These are phyloP conservation scores for Forsythia viridissima DNA, from an alignment of 257 asterid species.

Conservation along the genomic window DNA sequence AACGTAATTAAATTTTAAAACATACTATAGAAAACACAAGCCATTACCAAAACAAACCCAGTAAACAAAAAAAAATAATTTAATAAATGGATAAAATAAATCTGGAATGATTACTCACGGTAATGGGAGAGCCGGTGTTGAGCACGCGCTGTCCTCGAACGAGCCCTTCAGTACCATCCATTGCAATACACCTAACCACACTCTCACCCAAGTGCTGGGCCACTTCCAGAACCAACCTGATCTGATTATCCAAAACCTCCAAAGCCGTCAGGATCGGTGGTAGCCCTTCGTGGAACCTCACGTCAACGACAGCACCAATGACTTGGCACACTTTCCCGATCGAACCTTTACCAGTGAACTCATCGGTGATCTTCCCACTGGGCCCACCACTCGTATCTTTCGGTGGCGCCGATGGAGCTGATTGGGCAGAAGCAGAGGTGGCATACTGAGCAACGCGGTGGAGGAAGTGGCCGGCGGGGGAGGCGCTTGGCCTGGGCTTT, in stretches of 20 bases:
- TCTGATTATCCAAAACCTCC: conserved; percentile 88
- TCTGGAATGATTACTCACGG: conserved; percentile 45
- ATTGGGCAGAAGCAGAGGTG: conserved; percentile 50
- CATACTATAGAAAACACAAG: background rate
- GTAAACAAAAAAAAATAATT: background rate
- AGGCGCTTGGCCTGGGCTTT: conserved; percentile 17
- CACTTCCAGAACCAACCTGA: conserved; percentile 87
- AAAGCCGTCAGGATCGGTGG: conserved; percentile 91
- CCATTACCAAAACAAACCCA: background rate
- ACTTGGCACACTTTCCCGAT: conserved; percentile 85
- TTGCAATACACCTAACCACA: conserved; percentile 86
- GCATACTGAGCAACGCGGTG: conserved; percentile 68
- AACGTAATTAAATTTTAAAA: background rate
- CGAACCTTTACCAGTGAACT: conserved; percentile 74
- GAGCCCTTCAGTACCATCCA: conserved; percentile 95
- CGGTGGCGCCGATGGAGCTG: conserved; percentile 39
- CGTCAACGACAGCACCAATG: conserved; percentile 95
- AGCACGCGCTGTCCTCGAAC: conserved; percentile 87
- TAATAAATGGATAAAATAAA: background rate
- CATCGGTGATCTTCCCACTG: conserved; percentile 73
- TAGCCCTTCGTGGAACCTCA: conserved; percentile 75
- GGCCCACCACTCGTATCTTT: conserved; percentile 35
- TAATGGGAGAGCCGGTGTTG: conserved; percentile 88
- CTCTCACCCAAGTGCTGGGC: conserved; percentile 91
- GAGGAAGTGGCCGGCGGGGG: conserved; percentile 66